Conservation (phyloP, 192 early-diverging fungal species). For the Backusella parvicylindrica region DNA sequence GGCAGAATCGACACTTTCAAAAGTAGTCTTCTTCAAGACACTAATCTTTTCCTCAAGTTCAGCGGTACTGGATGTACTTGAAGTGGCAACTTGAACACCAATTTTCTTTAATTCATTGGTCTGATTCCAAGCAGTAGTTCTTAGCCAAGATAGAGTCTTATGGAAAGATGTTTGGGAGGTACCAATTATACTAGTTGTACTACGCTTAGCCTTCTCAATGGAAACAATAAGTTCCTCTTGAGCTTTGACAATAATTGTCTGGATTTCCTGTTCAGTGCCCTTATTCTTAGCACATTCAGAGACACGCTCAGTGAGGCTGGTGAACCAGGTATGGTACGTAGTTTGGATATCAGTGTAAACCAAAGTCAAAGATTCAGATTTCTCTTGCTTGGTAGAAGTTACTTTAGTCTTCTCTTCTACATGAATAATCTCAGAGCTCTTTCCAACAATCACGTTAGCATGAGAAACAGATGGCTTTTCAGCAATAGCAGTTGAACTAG, state of each 20-base stretch:
- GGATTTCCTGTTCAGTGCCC: not conserved
- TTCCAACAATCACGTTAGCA: constrained; percentile 3
- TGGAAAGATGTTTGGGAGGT: constrained; percentile 1
- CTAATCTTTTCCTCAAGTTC: not conserved
- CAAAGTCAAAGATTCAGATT: not conserved
- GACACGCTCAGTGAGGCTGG: not conserved
- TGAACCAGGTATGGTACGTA: not conserved
- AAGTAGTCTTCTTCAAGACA: not conserved
- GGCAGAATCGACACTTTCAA: not conserved
- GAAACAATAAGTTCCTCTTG: constrained; percentile 2
- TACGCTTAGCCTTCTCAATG: constrained; percentile 8
- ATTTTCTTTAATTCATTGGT: constrained; percentile 9
- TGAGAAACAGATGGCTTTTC: constrained; percentile 4
- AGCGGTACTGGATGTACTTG: not conserved
- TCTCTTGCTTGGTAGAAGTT: not conserved
- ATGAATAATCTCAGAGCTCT: not conserved
- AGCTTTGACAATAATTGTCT: not conserved
- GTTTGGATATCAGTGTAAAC: constrained; percentile 2
- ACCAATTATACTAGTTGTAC: not conserved
- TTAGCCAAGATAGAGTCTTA: constrained; percentile 8
- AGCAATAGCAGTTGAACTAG: not conserved
- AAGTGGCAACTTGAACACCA: not conserved
- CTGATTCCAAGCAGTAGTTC: constrained; percentile 1
- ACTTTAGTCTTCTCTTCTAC: not conserved
- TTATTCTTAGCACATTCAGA: constrained; percentile 8